Conservation (phyloP, 257 asterid genomes). For the Apocynum venetum region DNA sequence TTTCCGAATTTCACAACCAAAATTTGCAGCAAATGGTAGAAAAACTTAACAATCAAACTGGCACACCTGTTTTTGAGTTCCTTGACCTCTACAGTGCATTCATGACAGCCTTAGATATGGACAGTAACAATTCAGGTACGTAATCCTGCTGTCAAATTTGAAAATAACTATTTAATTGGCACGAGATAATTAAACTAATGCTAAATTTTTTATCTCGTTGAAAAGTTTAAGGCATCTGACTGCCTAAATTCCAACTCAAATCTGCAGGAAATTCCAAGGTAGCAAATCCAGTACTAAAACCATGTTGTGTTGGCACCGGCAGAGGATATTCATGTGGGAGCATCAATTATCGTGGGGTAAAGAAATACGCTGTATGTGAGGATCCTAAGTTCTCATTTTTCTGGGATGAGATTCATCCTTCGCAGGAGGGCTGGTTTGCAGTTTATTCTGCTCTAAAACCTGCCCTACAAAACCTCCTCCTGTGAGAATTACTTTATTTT, state of each 20-base stretch:
- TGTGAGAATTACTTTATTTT: background rate
- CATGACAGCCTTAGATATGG: constrained; percentile 37
- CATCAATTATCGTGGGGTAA: constrained; percentile 30
- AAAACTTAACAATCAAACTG: constrained; percentile 39
- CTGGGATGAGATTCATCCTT: constrained; percentile 67
- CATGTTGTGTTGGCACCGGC: constrained; percentile 53
- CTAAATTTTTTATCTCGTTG: no score
- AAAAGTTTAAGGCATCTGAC: no score
- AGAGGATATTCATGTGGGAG: constrained; percentile 46
- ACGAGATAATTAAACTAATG: no score
- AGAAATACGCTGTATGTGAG: constrained; percentile 40
- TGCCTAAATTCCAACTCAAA: no score
- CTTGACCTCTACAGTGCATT: constrained; percentile 57
- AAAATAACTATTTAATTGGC: no score
- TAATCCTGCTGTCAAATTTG: no score
- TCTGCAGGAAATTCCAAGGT: constrained; percentile 26
- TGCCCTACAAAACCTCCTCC: constrained; percentile 26
- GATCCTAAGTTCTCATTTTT: constrained; percentile 44
- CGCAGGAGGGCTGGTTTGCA: constrained; percentile 54
- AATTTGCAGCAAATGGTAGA: constrained; percentile 34
- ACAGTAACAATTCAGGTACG: constrained; percentile 18
- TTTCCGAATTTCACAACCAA: constrained; percentile 46
- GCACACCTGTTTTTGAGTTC: constrained; percentile 27
- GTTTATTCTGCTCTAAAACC: constrained; percentile 38
- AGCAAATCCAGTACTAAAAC: constrained; percentile 34